Evolutionary conservation across 2,329 filamentous ascomycete genomes (phyloP), one percentile per base, ranked within the genome.

Genomic region (Alternaria panax): DNA sequence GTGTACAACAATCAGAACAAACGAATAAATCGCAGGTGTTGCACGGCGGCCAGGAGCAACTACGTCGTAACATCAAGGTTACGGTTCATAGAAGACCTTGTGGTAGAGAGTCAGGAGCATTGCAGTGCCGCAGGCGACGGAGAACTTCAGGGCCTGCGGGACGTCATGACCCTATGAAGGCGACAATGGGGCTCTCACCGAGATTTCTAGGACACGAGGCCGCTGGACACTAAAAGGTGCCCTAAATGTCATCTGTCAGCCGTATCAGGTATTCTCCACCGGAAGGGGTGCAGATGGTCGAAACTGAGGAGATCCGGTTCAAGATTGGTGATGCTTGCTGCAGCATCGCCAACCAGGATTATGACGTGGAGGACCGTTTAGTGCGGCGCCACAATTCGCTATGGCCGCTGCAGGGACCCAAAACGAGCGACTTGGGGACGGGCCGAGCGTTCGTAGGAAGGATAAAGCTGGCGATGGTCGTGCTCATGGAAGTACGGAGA

Each of bases 51-150:
- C 71, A 75, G 60, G 71, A 71, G 54, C 63, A 65, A 58, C 72
- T 71, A 63, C 72, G 72, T 56, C 70, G 71, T 57, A 75, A 68
- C 71, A 73, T 75, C 57, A 70, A 72, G 59, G 63, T 67, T 59
- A 57, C 50, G 51, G 34, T 38, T 60, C 62, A 66, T 62, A 51
- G 47, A 57, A 60, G 55, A 57, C 63, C 55, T 41, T 28, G 60
- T 57, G 45, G 38, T 52, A 51, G 54, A 61, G 58, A 42, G 32
- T 52, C 51, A 52, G 51, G 62, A 59, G 63, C 69, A 72, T 70
- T 57, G 62, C 63, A 48, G 60, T 64, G 57, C 63, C 60, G 63
- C 60, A 57, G 46, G 59, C 60, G 60, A 54, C 60, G 50, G 47
- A 57, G 61, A 55, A 48, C 52, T 40, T 67, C 51, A 63, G 46